A percentile compares a stretch with the other conserved stretches of the same genome.
These are phyloP conservation scores for Colletotrichum nymphaeae DNA, from an alignment of 2,329 filamentous ascomycete genomes.

Conservation along the genomic window DNA sequence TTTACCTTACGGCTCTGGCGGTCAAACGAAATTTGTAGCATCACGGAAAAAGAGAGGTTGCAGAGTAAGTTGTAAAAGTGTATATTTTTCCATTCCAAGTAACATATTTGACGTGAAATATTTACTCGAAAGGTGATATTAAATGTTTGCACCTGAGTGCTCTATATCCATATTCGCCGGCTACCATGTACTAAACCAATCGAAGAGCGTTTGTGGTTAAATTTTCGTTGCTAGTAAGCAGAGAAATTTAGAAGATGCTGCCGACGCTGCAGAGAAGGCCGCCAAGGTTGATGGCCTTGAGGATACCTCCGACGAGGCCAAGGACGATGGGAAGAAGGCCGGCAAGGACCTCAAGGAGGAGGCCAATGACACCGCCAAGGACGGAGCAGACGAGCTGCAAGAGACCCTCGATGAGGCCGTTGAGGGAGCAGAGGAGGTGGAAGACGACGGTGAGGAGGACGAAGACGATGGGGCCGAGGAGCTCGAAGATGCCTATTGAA, in stretches of 20 bases:
- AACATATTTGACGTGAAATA: background rate
- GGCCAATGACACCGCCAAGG: slow-evolving; percentile 20
- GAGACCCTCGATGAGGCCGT: slow-evolving; percentile 22
- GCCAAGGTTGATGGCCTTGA: slow-evolving; percentile 17
- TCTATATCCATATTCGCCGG: background rate
- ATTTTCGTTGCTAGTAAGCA: background rate
- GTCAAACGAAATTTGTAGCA: no score
- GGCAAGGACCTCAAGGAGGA: slow-evolving; percentile 23
- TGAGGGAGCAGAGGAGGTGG: slow-evolving; percentile 28
- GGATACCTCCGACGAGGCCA: slow-evolving; percentile 16
- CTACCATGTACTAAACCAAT: background rate
- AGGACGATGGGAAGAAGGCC: slow-evolving; percentile 29
- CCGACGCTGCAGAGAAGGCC: slow-evolving; percentile 28
- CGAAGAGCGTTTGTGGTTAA: background rate
- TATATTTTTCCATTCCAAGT: no score
- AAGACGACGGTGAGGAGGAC: slow-evolving; percentile 20
- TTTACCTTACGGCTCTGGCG: no score
- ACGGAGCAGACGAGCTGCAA: slow-evolving; percentile 15
- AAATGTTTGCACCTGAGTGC: background rate
- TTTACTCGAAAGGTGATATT: background rate
- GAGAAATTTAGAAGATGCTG: slow-evolving; percentile 8
- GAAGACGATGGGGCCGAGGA: slow-evolving; percentile 28
- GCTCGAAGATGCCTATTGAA: slow-evolving; percentile 27
- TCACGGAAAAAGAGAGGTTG: no score
- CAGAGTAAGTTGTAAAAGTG: no score